These are phyloP conservation scores for Chalara sp. DNA, from an alignment of 2,329 filamentous ascomycete genomes.

Conservation along the genomic window DNA sequence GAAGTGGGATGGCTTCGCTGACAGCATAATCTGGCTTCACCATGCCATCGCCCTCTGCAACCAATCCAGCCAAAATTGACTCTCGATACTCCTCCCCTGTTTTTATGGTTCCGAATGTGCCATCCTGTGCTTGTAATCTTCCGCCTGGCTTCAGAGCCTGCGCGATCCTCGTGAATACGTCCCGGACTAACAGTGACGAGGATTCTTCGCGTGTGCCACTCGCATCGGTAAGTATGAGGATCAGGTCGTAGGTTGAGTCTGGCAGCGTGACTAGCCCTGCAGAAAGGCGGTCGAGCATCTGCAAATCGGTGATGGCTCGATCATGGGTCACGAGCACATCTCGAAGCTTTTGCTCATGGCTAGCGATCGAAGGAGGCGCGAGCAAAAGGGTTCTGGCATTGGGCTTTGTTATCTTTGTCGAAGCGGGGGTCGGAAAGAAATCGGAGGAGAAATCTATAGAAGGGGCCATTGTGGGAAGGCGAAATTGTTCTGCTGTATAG, in stretches of 20 bases:
- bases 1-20: slow-evolving; percentile 38
- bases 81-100: slow-evolving; percentile 55
- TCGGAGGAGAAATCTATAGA: slow-evolving; percentile 25
- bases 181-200: slow-evolving; percentile 55
- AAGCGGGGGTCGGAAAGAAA: slow-evolving; percentile 17
- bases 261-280: slow-evolving; percentile 76
- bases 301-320: slow-evolving; percentile 74
- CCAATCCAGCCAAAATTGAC: slow-evolving; percentile 75
- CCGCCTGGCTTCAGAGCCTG: slow-evolving; percentile 64
- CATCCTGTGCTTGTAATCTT: slow-evolving; percentile 62
- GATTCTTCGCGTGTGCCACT: slow-evolving; percentile 60
- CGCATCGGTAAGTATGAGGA: slow-evolving; percentile 77
- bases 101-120: slow-evolving; percentile 41
- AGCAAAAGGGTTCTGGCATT: slow-evolving; percentile 68
- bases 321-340: slow-evolving; percentile 66
- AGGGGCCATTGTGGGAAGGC: slow-evolving; percentile 19
- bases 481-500: neutral
- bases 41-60: slow-evolving; percentile 58
- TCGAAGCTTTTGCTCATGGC: slow-evolving; percentile 72
- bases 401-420: slow-evolving; percentile 15
- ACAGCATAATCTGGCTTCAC: slow-evolving; percentile 57
- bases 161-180: slow-evolving; percentile 64
- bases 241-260: slow-evolving; percentile 69
- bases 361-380: slow-evolving; percentile 82
- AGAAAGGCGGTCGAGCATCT: slow-evolving; percentile 94